Evolutionary conservation across 208 protist species (phyloP), one percentile per base, ranked within the genome.

Genomic region (Eutreptiella sp.): DNA sequence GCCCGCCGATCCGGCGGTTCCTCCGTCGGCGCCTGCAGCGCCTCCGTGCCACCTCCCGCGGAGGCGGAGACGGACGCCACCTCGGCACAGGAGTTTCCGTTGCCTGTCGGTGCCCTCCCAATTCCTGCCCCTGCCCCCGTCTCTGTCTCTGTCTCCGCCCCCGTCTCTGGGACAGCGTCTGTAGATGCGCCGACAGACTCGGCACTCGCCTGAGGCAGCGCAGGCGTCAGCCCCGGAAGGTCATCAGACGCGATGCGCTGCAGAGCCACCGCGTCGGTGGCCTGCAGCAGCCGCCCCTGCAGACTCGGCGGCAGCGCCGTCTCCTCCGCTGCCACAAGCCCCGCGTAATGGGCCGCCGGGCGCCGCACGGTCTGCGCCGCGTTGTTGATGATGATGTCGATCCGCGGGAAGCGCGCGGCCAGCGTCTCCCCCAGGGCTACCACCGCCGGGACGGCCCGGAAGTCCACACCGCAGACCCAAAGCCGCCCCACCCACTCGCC

Each of bases 321-420:
- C 3, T 57, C 50, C n/a, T 26, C 34, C 23, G 2, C 33, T n/a
- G n/a, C n/a, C 32, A 57, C 5, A 0, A 83, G 24, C 34, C 62
- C 55, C 24, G 32, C 19, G 36, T 83, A 87, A 43, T 73, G 83
- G 1, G n/a, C 21, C 0, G 76, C 33, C 7, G 76, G 75, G 29
- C 68, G 53, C 33, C 81, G 50, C 2, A 88, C 52, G 5, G 80
- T 88, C 72, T 85, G 79, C 26, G 69, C 70, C 3, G 84, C 84
- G 53, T 89, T 89, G 65, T 87, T 85, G 53, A 88, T 68, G 23
- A 87, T 33, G 41, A 73, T 66, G 46, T 75, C 62, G 0, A 78
- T 41, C 4, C 43, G 34, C 7, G 7, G 2, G 27, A 53, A 70
- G 1, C 1, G 16, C 0, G 21, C 0, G 2, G 29, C 41, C 1